phyloP scores from a whole-genome alignment of 148 eudicot genomes.

The Salicornia ramosissima region DNA sequence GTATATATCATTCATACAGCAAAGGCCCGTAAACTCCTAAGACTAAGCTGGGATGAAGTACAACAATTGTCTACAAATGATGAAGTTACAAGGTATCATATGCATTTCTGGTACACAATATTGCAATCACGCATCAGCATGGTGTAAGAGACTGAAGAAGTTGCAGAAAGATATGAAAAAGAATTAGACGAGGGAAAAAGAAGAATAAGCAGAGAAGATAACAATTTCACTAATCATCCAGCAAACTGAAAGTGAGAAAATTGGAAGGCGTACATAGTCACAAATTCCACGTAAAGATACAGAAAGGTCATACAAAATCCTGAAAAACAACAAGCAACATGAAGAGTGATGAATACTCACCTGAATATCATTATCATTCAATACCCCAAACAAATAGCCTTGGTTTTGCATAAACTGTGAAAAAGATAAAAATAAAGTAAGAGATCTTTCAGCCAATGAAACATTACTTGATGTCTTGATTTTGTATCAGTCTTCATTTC shows the following conservation, averaged over 20 bases:
- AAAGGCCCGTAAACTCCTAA: not conserved
- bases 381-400: conserved; percentile 56
- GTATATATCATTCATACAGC: not conserved
- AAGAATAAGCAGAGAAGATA: too few relatives aligned
- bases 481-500: not conserved
- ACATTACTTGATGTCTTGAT: not conserved
- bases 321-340: not conserved
- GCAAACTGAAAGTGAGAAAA: too few relatives aligned
- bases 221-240: too few relatives aligned
- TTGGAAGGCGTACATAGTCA: too few relatives aligned
- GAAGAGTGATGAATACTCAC: conserved; percentile 26
- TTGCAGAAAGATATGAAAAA: too few relatives aligned
- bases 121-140: too few relatives aligned
- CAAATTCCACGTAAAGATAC: not conserved
- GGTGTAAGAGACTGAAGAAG: too few relatives aligned
- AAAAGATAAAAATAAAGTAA: conserved; percentile 10
- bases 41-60: conserved; percentile 2
- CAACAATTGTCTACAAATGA: not conserved
- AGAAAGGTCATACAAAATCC: not conserved
- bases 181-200: too few relatives aligned
- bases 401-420: conserved; percentile 66
- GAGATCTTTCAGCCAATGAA: conserved; percentile 7
- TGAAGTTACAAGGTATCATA: not conserved
- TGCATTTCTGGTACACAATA: not conserved
- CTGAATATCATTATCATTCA: conserved; percentile 60